These are phyloP conservation scores for Linaria vulgaris DNA, from an alignment of 257 asterid genomes.

Conservation along the genomic window DNA sequence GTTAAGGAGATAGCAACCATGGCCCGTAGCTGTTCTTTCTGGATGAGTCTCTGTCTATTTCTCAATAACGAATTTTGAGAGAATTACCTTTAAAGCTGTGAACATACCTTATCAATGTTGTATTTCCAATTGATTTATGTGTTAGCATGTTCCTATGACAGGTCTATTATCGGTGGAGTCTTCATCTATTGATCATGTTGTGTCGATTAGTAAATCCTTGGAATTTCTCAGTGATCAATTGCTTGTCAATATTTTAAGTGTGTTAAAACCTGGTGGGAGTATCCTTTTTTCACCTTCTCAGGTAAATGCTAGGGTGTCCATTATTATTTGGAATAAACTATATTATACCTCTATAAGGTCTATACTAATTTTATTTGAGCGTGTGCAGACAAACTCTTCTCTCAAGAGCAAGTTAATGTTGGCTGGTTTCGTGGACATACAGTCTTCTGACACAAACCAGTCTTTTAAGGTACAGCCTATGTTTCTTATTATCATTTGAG, in stretches of 20 bases:
- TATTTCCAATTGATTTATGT: neutral
- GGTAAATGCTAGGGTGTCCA: neutral
- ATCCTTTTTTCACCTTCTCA: conserved; percentile 45
- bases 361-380: conserved; percentile 20
- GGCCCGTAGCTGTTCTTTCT: neutral
- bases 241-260: conserved; percentile 51
- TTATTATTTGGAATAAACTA: too few relatives aligned
- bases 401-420: conserved; percentile 70
- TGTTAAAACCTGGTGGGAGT: conserved; percentile 75
- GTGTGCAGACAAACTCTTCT: conserved; percentile 52
- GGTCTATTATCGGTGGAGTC: conserved; percentile 56
- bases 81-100: neutral
- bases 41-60: neutral
- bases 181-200: conserved; percentile 51
- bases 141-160: conserved; percentile 33
- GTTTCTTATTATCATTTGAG: neutral
- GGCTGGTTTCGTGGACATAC: conserved; percentile 76
- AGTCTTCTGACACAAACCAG: conserved; percentile 43
- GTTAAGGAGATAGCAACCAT: neutral
- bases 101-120: neutral
- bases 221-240: conserved; percentile 57
- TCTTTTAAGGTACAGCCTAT: conserved; percentile 59
- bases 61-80: neutral
- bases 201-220: conserved; percentile 47
- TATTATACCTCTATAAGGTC: too few relatives aligned